phyloP scores from a whole-genome alignment of 352 stramenopile species.

The Pythium oligandrum region DNA sequence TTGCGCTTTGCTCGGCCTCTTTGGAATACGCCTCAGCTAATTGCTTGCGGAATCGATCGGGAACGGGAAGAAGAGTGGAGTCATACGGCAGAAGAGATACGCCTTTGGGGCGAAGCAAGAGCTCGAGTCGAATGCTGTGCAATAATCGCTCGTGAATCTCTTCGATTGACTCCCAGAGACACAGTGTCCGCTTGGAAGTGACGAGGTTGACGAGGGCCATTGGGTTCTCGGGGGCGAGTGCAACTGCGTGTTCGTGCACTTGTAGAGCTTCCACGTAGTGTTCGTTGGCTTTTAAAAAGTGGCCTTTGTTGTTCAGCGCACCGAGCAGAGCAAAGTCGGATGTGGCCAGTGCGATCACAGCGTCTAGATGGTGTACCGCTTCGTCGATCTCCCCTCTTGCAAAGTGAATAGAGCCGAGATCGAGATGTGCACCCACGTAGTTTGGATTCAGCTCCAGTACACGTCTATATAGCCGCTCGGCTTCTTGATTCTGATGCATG shows the following conservation, averaged over 20 bases:
- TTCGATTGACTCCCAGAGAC: slow-evolving; percentile 51
- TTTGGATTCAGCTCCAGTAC: slow-evolving; percentile 39
- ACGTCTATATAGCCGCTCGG: slow-evolving; percentile 29
- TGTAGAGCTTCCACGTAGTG: slow-evolving; percentile 31
- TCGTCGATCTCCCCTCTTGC: slow-evolving; percentile 26
- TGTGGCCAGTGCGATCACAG: slow-evolving; percentile 20
- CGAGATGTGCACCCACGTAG: slow-evolving; percentile 39
- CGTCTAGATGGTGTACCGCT: slow-evolving; percentile 43
- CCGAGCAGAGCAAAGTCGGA: slow-evolving; percentile 12
- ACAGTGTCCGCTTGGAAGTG: slow-evolving; percentile 47
- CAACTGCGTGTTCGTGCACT: slow-evolving; percentile 36
- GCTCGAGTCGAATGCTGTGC: slow-evolving; percentile 11
- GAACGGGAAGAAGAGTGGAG: slow-evolving; percentile 50
- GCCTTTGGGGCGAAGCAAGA: slow-evolving; percentile 3
- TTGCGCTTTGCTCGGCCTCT: slow-evolving; percentile 30
- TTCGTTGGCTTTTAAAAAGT: slow-evolving; percentile 55
- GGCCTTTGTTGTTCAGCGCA: slow-evolving; percentile 69
- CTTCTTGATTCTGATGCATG: slow-evolving; percentile 29
- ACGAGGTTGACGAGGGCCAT: slow-evolving; percentile 47
- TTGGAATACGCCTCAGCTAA: slow-evolving; percentile 30
- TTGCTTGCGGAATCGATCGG: slow-evolving; percentile 38
- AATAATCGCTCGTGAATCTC: slow-evolving; percentile 43
- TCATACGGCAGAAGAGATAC: slow-evolving; percentile 64
- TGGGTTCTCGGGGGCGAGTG: slow-evolving; percentile 24
- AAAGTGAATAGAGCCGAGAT: slow-evolving; percentile 54